Base-by-base conservation (phyloP, 768 basidiomycete genomes). In the Floccularia luteovirens region DNA sequence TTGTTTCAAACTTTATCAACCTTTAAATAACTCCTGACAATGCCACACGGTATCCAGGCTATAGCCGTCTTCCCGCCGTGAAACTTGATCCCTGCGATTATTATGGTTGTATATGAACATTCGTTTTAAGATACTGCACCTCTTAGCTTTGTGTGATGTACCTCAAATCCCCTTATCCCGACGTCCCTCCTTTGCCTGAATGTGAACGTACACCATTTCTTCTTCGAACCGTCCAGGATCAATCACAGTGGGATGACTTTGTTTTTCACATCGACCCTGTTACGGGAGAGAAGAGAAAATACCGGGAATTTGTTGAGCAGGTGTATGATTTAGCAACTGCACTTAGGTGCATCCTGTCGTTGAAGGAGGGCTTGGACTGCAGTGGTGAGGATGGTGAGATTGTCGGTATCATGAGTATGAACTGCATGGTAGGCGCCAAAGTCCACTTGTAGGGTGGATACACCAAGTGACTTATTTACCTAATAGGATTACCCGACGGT, bases 371-470 rank as follows among this genome's bases (percentile, higher is more conserved):
- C 54, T 74, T 1, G 74, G 67, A 0, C 48, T 80, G 6, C 46
- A 48, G 4, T n/a, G 46, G 51, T 1, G 52, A 52, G 13, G 58
- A 62, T 11, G 56, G 57, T 0, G 71, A 73, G 37, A 66, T 79
- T 19, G 63, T 77, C 27, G 78, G 75, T 8, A 64, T 80, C 2
- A 58, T 77, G 42, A 69, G 66, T 48, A 62, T 72, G 24, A 81
- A 79, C 48, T 70, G 65, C 27, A 37, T 73, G 52, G 79, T 23
- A 16, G 14, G 12, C 39, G n/a, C n/a, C n/a, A n/a, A 20, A 11
- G 21, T 14, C 27, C 8, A 28, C 14, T 28, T 28, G 8, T 28
- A 8, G 14, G 8, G 8, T 28, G 14, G 14, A 14, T 28, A 28
- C 14, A 8, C 27, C n/a, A n/a, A 8, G 14, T 28, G 8, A 28